Conservation (phyloP, 1,284 basidiomycete species). For the Porogramme epimiltina region DNA sequence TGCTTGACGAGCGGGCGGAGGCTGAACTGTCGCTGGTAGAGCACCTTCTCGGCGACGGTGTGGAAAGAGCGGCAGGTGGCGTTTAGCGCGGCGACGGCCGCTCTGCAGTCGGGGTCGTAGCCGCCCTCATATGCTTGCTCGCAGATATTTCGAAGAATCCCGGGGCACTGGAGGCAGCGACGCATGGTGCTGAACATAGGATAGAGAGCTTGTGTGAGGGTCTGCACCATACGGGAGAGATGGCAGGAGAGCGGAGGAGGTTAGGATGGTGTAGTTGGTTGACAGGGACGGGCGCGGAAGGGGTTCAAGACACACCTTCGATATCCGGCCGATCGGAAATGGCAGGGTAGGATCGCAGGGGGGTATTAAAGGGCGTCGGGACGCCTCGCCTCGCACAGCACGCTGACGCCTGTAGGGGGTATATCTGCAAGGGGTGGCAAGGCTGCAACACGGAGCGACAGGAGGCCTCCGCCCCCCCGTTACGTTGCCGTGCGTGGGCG, state of each 20-base stretch:
- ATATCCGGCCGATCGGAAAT: background rate
- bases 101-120: slow-evolving; percentile 17
- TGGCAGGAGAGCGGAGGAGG: background rate
- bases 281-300: no score
- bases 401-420: background rate
- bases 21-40: slow-evolving; percentile 21
- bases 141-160: slow-evolving; percentile 17
- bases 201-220: no score
- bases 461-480: slow-evolving; percentile 3
- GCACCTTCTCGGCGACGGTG: slow-evolving; percentile 15
- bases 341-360: background rate
- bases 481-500: background rate
- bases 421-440: background rate
- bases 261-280: background rate
- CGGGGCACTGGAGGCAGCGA: slow-evolving; percentile 7
- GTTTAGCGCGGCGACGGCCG: slow-evolving; percentile 12
- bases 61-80: slow-evolving; percentile 13
- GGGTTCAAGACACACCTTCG: background rate
- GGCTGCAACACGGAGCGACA: background rate
- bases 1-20: slow-evolving; percentile 19
- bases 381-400: slow-evolving; percentile 10
- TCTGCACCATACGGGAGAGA: no score
- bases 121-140: slow-evolving; percentile 21
- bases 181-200: slow-evolving; percentile 5
- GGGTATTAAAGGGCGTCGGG: slow-evolving; percentile 6